phyloP scores from a whole-genome alignment of 257 asterid genomes.

The Solanum stenotomum region DNA sequence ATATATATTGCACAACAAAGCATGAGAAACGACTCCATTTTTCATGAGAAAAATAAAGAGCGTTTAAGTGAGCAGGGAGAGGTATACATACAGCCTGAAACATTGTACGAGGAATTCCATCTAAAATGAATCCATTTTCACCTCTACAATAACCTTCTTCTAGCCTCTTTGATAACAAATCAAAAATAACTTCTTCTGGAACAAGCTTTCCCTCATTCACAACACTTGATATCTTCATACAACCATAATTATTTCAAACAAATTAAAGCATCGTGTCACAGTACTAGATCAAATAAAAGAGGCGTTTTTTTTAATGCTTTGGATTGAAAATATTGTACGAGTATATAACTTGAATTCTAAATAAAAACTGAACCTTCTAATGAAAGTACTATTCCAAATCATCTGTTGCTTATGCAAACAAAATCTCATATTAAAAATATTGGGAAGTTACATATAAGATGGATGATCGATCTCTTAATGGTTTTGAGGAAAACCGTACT shows the following conservation, averaged over 20 bases:
- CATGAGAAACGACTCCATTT: background rate
- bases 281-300: background rate
- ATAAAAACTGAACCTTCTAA: background rate
- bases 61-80: background rate
- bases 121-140: conserved; percentile 85
- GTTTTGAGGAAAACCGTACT: too few relatives aligned
- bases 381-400: background rate
- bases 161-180: conserved; percentile 67
- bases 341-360: background rate
- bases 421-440: too few relatives aligned
- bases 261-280: background rate
- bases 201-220: conserved; percentile 71
- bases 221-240: conserved; percentile 51
- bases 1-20: background rate
- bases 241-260: background rate
- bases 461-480: too few relatives aligned
- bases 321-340: too few relatives aligned
- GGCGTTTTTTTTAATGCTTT: background rate
- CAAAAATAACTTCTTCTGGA: conserved; percentile 68
- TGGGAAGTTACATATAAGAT: too few relatives aligned
- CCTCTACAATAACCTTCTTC: conserved; percentile 80
- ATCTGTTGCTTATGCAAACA: too few relatives aligned
- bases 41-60: background rate
- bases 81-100: conserved; percentile 66
- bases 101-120: conserved; percentile 76